Evolutionary conservation across 305 asterid species (phyloP), one percentile per base, ranked within the genome.

Genomic region (Rubia tinctorum): DNA sequence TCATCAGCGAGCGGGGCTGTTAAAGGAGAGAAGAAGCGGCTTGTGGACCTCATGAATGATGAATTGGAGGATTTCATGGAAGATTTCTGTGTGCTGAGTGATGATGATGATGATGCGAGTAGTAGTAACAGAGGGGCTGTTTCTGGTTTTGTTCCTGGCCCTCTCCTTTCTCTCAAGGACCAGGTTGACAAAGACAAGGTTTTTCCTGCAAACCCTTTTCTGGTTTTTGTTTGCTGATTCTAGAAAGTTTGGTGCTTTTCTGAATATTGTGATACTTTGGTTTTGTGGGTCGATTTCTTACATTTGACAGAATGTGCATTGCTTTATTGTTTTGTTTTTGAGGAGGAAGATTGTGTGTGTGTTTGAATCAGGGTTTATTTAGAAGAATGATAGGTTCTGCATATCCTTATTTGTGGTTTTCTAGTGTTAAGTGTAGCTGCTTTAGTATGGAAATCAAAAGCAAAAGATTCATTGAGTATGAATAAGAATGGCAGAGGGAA

Each of bases 161-260:
- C 96, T 77, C 94, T 86, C 59, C 89, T 88, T 75, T 90, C 97
- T 78, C 97, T 87, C 78, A 88, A 86, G 79, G 93, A 83, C 7
- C 95, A 89, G 80, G 86, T 89, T 78, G 93, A 86, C 64, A 87
- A 88, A 83, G 93, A 90, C 82, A 80, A 90, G 97, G 95, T 89
- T 71, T 78, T n/a, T n/a, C 2, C 30, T 12, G 40, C 71, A 77
- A 15, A 13, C 12, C 27, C 12, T 11, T 30, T 30, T 39, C 6
- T 23, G 69, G n/a, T 1, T 10, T 13, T 61, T 66, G 20, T 22
- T 75, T 58, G 11, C 70, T 72, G 69, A n/a, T 30, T 10, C 58
- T 22, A 27, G 8, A 5, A 18, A n/a, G 49, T 14, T 42, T 45
- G 71, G 49, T 30, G 8, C 5, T 47, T 64, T 18, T 22, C 51